phyloP scores from a whole-genome alignment of 1,284 basidiomycete species.

The Boletus sp. region DNA sequence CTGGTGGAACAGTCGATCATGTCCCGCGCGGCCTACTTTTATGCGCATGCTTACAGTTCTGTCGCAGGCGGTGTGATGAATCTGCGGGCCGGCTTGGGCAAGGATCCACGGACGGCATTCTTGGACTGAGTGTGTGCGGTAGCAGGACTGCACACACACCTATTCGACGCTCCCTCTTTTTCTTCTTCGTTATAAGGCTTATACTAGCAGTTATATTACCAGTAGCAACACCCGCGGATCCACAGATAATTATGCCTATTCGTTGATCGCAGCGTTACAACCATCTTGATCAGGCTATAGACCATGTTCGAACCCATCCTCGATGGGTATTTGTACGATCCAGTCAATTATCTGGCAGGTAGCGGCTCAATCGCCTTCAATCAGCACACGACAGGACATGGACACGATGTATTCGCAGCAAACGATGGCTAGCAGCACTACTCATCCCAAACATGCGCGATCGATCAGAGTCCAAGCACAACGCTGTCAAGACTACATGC shows the following conservation, averaged over 20 bases:
- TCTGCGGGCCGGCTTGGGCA: constrained; percentile 37
- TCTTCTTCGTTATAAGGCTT: background rate
- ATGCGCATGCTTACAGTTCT: constrained; percentile 42
- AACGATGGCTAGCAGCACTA: constrained; percentile 14
- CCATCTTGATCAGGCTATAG: too few species aligned
- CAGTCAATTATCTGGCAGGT: too few species aligned
- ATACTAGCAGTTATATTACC: background rate
- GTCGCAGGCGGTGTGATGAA: constrained; percentile 43
- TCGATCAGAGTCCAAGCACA: constrained; percentile 3
- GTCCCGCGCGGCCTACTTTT: constrained; percentile 40
- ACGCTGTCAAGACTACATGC: background rate
- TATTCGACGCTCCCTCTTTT: background rate
- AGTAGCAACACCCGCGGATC: background rate
- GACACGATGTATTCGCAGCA: constrained; percentile 19
- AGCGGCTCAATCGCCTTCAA: too few species aligned
- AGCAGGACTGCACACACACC: too few species aligned
- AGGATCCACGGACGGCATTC: constrained; percentile 37
- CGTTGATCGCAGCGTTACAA: too few species aligned
- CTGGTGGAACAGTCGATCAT: constrained; percentile 44
- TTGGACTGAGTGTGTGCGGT: constrained; percentile 25
- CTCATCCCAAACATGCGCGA: constrained; percentile 9
- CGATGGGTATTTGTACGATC: too few species aligned
- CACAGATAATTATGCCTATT: background rate
- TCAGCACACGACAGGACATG: background rate
- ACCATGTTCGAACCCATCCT: too few species aligned